Conservation (phyloP, 257 asterid genomes). For the Nicotiana tomentosiformis region DNA sequence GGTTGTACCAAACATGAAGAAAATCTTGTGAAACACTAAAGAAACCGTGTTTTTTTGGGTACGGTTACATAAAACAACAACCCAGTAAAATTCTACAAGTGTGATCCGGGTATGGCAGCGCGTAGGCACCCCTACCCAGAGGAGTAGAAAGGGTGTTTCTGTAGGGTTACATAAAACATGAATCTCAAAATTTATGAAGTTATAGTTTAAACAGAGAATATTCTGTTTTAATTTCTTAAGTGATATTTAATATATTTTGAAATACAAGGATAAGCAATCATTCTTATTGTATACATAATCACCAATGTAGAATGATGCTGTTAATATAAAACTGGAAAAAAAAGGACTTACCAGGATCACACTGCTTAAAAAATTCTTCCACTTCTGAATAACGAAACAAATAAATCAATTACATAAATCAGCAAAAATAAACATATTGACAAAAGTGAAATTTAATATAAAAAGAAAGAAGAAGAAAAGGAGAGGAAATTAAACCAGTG, state of each 20-base stretch:
- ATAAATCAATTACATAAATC: background rate
- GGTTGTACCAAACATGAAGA: background rate
- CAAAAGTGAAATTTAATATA: background rate
- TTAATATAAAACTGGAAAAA: background rate
- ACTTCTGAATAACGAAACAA: conserved; percentile 28
- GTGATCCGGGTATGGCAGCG: too few species aligned
- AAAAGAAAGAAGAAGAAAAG: background rate
- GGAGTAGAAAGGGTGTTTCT: too few species aligned
- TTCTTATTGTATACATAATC: background rate
- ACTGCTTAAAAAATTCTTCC: conserved; percentile 30
- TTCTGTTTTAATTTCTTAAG: background rate
- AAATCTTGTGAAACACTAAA: background rate
- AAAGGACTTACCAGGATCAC: conserved; percentile 39
- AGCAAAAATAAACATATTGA: background rate
- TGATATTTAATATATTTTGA: background rate
- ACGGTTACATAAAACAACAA: too few species aligned
- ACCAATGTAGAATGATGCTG: background rate
- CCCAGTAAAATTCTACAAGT: too few species aligned
- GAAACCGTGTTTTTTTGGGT: background rate
- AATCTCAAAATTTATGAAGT: background rate
- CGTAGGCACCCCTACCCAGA: too few species aligned
- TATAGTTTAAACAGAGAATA: background rate
- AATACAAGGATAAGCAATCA: too few species aligned
- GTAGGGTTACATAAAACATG: too few species aligned
- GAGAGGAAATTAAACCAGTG: conserved; percentile 19